Percentiles rank a stretch among this genome's conserved stretches.
Conservation (phyloP, 495 filamentous ascomycete genomes). For the Corynascus novoguineensis region DNA sequence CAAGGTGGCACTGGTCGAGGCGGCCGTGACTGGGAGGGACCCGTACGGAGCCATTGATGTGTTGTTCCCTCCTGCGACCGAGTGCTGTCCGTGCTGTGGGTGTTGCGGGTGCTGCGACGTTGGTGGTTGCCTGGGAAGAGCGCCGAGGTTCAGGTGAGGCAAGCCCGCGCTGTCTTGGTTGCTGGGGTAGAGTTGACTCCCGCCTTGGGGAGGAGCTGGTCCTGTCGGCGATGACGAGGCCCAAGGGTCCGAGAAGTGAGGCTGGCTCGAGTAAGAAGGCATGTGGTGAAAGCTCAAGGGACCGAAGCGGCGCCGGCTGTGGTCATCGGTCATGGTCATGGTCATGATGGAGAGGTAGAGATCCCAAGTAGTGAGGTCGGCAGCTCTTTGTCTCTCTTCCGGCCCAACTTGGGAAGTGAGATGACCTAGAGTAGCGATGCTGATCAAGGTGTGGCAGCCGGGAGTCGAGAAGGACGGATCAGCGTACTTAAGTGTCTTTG, state of each 20-base stretch:
- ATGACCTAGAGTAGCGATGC: conserved; percentile 7
- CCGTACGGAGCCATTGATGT: conserved; percentile 68
- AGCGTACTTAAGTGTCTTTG: conserved; percentile 68
- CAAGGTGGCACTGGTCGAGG: conserved; percentile 66
- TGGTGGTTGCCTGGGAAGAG: conserved; percentile 37
- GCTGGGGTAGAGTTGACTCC: conserved; percentile 49
- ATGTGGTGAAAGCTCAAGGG: conserved; percentile 73
- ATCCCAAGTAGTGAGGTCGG: conserved; percentile 19
- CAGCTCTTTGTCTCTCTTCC: conserved; percentile 15
- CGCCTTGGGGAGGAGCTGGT: conserved; percentile 27
- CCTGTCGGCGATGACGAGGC: conserved; percentile 40
- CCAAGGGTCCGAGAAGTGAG: conserved; percentile 95
- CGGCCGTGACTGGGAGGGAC: conserved; percentile 61
- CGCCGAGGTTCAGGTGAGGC: conserved; percentile 41
- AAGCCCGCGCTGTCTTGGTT: conserved; percentile 29
- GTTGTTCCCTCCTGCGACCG: conserved; percentile 25
- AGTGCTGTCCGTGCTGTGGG: conserved; percentile 10
- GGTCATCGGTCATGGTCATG: conserved; percentile 72
- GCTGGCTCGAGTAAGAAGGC: conserved; percentile 55
- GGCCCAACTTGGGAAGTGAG: conserved; percentile 13
- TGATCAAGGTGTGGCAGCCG: conserved; percentile 26
- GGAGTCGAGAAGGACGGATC: conserved; percentile 57
- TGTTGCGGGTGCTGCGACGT: not conserved
- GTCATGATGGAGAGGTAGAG: conserved; percentile 66
- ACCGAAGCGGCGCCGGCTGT: conserved; percentile 74